Base-by-base conservation (phyloP, 495 filamentous ascomycete genomes). In the Apiosordaria backusii region DNA sequence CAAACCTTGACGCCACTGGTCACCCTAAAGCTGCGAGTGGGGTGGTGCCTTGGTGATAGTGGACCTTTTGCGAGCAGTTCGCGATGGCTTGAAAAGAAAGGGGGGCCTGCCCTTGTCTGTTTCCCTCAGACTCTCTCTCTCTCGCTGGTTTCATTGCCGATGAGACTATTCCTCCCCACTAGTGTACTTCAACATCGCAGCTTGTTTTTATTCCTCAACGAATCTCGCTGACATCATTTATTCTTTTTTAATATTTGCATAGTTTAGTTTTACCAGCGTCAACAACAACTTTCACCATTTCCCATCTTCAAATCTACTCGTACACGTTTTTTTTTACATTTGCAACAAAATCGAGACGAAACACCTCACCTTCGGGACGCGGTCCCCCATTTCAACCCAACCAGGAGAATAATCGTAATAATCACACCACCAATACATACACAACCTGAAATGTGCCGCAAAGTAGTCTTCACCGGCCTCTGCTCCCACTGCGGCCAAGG, bases 401-500 rank as follows among this genome's bases (percentile, higher is more conserved):
- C n/a, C 5, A 45, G 9, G 10, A 45, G 16, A 45, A 45, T 45
- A 45, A 45, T 45, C 16, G 35, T 45, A 45, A 9, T 45, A 45
- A 29, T 7, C 35, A 15, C 35, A 45, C 35, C 35, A 45, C 27
- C 27, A 29, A 29, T 4, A 29, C 4, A 29, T 4, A 29, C 3
- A 29, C 27, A 7, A 29, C 27, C n/a, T n/a, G 27, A 45, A 7
- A 78, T 78, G 76, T 78, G 76, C 65, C 76, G 76, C 16, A 61
- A 69, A 26, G 67, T 78, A 45, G 67, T 71, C 29, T 78, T 78
- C 66, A 61, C 24, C n/a, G 76, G 76, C 19, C 71, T 63, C 10
- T 78, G 76, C 69, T 68, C 74, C 19, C 67, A 65, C 4, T 78
- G 76, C 71, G 65, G 21, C 19, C 57, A 66, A 0, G 35, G 35